Conservation (phyloP, 2,329 filamentous ascomycete species). For the Didymella pinodella region DNA sequence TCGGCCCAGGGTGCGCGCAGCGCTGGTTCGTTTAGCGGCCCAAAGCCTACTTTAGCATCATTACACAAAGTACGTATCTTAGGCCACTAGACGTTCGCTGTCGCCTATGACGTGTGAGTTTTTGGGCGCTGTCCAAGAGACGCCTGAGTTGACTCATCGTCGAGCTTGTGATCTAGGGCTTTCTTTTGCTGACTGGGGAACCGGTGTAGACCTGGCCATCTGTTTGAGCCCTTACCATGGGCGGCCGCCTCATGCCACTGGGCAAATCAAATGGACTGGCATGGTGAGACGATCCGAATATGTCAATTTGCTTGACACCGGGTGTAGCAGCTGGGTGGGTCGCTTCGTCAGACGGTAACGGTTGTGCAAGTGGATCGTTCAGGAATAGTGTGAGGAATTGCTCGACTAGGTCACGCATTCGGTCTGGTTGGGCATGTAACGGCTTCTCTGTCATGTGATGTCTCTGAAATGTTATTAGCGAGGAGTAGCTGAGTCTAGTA, state of each 20-base stretch:
- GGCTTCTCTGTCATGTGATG: conserved; percentile 49
- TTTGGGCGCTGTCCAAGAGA: background rate
- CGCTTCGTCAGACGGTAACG: conserved; percentile 22
- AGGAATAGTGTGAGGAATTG: conserved; percentile 57
- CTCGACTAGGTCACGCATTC: conserved; percentile 58
- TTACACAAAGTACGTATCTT: conserved; percentile 4
- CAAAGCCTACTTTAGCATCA: too few species aligned
- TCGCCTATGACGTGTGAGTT: background rate
- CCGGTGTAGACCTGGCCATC: conserved; percentile 33
- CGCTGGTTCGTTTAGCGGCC: background rate
- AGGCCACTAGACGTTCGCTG: background rate
- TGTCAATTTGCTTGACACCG: conserved; percentile 31
- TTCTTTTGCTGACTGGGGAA: conserved; percentile 36
- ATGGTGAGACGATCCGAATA: conserved; percentile 35
- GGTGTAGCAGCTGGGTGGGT: conserved; percentile 38
- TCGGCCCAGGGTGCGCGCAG: background rate
- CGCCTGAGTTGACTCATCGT: background rate
- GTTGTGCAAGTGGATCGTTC: conserved; percentile 52
- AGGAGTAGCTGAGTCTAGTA: background rate
- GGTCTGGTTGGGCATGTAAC: conserved; percentile 53
- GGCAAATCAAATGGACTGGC: conserved; percentile 47
- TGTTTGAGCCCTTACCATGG: conserved; percentile 27
- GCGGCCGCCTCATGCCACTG: conserved; percentile 32
- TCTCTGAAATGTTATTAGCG: conserved; percentile 36
- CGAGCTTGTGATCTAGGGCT: conserved; percentile 4